Percentiles rank a stretch among this genome's conserved stretches.
phyloP scores from a whole-genome alignment of 495 filamentous ascomycete genomes.

The Xylaria longipes region DNA sequence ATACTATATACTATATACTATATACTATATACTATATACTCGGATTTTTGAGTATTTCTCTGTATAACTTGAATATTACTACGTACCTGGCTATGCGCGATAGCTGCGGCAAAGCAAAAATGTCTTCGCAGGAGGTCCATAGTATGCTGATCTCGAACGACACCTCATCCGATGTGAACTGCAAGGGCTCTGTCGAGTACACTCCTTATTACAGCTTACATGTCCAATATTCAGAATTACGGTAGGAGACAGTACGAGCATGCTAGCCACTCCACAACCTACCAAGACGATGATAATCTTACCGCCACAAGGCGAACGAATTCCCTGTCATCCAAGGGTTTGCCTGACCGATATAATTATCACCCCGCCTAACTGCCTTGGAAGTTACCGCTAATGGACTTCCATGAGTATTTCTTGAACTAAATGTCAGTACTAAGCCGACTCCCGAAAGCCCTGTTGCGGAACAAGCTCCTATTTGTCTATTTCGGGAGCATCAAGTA shows the following conservation, averaged over 20 bases:
- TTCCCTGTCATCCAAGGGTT: constrained; percentile 5
- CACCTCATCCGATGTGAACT: background rate
- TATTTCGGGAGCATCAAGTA: background rate
- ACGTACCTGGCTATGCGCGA: background rate
- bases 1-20: background rate
- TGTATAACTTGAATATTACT: background rate
- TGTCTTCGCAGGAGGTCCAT: background rate
- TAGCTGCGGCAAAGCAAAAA: background rate
- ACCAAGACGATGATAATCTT: constrained; percentile 8
- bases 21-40: background rate
- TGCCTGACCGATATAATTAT: background rate
- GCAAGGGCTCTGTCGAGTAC: background rate
- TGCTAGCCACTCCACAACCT: background rate
- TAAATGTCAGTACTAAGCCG: background rate
- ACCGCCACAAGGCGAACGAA: constrained; percentile 5
- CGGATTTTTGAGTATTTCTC: background rate
- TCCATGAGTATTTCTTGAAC: no score
- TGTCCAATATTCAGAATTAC: background rate
- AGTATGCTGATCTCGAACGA: background rate
- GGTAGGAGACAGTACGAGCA: background rate
- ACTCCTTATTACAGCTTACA: background rate
- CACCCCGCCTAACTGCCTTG: background rate
- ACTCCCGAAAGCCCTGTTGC: background rate
- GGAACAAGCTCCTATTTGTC: background rate
- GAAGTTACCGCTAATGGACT: background rate